phyloP scores from a whole-genome alignment of 306 rosid species.

The Lathyrus tuberosus region DNA sequence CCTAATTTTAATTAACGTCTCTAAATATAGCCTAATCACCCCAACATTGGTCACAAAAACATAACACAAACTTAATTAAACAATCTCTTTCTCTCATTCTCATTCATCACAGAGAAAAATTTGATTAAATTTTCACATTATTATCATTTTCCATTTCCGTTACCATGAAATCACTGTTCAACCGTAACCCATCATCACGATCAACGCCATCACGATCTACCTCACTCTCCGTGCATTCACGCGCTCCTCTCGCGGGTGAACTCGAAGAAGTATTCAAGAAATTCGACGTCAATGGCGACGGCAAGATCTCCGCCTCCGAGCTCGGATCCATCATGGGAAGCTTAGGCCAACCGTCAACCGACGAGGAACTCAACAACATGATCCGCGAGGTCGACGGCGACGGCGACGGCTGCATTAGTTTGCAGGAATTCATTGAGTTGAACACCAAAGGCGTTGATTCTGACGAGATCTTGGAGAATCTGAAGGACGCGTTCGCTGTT shows the following conservation, averaged over 20 bases:
- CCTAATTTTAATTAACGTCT: background rate
- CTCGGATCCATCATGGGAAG: conserved; percentile 73
- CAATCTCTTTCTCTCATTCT: background rate
- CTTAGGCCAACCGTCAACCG: conserved; percentile 60
- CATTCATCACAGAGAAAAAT: background rate
- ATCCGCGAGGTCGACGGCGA: conserved; percentile 76
- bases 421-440: conserved; percentile 69
- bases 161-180: conserved; percentile 60
- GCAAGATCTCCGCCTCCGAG: conserved; percentile 78
- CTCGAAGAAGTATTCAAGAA: conserved; percentile 72
- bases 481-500: conserved; percentile 73
- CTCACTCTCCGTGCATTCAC: conserved; percentile 50
- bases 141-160: background rate
- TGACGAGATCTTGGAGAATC: conserved; percentile 62
- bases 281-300: conserved; percentile 65
- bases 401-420: conserved; percentile 78
- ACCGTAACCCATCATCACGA: conserved; percentile 31
- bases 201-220: conserved; percentile 32
- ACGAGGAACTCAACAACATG: conserved; percentile 73
- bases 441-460: conserved; percentile 79
- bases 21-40: background rate
- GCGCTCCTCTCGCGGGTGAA: conserved; percentile 55
- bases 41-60: background rate
- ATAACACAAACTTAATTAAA: too few relatives aligned
- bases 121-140: background rate